These are phyloP conservation scores for Corylus americana DNA, from an alignment of 306 rosid species.

Conservation along the genomic window DNA sequence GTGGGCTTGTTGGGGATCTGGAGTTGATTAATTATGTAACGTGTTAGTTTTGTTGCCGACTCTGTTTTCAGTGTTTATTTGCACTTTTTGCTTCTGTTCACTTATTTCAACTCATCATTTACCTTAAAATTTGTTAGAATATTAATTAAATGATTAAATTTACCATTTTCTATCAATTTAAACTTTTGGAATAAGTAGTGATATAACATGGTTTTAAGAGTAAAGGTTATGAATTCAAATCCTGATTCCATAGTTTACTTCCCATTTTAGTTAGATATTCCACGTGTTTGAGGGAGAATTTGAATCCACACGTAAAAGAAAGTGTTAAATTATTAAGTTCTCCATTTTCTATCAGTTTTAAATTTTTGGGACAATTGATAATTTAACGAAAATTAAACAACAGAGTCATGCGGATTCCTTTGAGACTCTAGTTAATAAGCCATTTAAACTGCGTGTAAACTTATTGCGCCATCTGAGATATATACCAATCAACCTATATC, in stretches of 20 bases:
- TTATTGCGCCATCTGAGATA: not conserved
- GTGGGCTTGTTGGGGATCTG: not conserved
- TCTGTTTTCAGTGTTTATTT: not conserved
- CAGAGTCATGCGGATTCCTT: not conserved
- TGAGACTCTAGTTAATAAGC: not conserved
- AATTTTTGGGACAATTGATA: too few relatives aligned
- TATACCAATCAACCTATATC: not conserved
- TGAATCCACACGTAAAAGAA: too few relatives aligned
- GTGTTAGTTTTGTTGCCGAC: not conserved
- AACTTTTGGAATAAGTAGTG: not conserved
- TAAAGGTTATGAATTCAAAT: too few relatives aligned
- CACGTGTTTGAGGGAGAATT: too few relatives aligned
- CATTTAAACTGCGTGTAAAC: not conserved
- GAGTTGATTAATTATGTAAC: not conserved
- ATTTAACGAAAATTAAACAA: too few relatives aligned
- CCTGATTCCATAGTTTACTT: too few relatives aligned
- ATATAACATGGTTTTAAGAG: too few relatives aligned
- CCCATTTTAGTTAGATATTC: too few relatives aligned
- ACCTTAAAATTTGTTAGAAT: not conserved
- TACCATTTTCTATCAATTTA: too few relatives aligned
- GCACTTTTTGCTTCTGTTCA: not conserved
- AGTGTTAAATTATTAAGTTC: too few relatives aligned
- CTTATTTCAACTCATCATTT: not conserved
- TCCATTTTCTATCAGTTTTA: too few relatives aligned
- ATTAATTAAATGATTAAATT: too few relatives aligned